Evolutionary conservation across 1,284 basidiomycete genomes (phyloP), one percentile per base, ranked within the genome.

Genomic region (Apiotrichum laibachii): DNA sequence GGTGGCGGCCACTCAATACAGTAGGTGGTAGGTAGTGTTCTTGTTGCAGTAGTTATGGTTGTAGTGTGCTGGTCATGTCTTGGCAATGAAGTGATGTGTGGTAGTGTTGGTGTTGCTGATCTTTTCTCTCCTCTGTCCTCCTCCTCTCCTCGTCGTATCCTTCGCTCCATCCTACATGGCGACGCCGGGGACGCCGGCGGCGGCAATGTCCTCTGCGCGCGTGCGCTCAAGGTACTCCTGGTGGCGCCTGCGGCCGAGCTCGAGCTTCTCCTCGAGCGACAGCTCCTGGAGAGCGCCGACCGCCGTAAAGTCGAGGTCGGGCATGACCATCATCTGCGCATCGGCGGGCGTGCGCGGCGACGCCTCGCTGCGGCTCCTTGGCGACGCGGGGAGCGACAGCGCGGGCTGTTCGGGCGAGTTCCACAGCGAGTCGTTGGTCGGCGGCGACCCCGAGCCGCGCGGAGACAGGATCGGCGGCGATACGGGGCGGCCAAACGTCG

Each of bases 211-310:
- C 51, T 59, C 61, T 2, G 34, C 52, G 9, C 60, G 59, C 37
- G 58, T 57, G 49, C 60, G 63, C 48, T 61, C 65, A 21, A 76
- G 55, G 64, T 73, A 76, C 48, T 73, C 72, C 55, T 61, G 56
- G 62, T 76, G 72, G 35, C 73, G 60, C 42, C 59, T 61, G 50
- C 66, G 67, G 12, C 73, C 73, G 53, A 76, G 59, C 56, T 66
- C 57, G 31, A 66, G 56, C 59, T 66, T 63, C 50, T 76, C 69
- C 56, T 71, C 70, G 39, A 72, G 47, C n/a, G 67, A 64, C 57
- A 76, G 49, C 21, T 68, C 70, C 56, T 64, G 62, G 16, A 63
- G 50, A 10, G 43, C 48, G 5, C 53, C 46, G 16, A 61, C 53
- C 1, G 35, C 60, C 1, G 53, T 33, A 22, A 63, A 40, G 56